These are phyloP conservation scores for Trichoderma atrobrunneum DNA, from an alignment of 2,329 filamentous ascomycete species.

Conservation along the genomic window DNA sequence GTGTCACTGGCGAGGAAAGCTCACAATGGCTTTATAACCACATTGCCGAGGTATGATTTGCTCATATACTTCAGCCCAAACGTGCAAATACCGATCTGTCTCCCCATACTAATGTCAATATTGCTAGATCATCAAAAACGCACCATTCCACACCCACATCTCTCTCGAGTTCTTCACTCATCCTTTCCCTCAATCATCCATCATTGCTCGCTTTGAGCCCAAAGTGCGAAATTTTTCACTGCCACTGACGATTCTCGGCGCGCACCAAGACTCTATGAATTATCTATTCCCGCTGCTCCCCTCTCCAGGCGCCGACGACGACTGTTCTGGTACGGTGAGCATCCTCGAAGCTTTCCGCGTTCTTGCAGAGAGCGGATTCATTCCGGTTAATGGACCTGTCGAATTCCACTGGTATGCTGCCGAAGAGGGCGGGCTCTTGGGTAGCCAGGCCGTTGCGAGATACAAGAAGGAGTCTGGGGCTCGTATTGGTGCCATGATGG, in stretches of 20 bases:
- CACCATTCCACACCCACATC: slow-evolving; percentile 33
- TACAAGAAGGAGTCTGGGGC: slow-evolving; percentile 61
- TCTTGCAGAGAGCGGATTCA: slow-evolving; percentile 47
- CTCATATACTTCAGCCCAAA: slow-evolving; percentile 28
- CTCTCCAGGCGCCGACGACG: slow-evolving; percentile 71
- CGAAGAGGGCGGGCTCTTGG: slow-evolving; percentile 66
- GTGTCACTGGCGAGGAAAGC: slow-evolving; percentile 15
- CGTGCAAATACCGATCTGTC: slow-evolving; percentile 50
- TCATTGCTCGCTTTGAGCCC: slow-evolving; percentile 64
- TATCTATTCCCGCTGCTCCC: slow-evolving; percentile 66
- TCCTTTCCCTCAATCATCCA: slow-evolving; percentile 66
- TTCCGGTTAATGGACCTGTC: slow-evolving; percentile 43
- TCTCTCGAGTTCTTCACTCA: slow-evolving; percentile 54
- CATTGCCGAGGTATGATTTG: slow-evolving; percentile 28
- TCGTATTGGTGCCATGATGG: slow-evolving; percentile 71
- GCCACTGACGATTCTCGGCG: slow-evolving; percentile 48
- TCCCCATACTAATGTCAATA: background rate
- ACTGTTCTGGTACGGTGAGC: slow-evolving; percentile 69
- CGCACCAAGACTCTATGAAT: slow-evolving; percentile 74
- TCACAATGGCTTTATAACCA: slow-evolving; percentile 15
- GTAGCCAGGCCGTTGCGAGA: slow-evolving; percentile 65
- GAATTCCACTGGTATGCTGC: slow-evolving; percentile 83
- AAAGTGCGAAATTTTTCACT: slow-evolving; percentile 33
- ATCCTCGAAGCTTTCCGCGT: slow-evolving; percentile 70
- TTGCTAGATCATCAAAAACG: slow-evolving; percentile 31